These are phyloP conservation scores for Rhizoclosmatium sp. DNA, from an alignment of 192 early-diverging fungal genomes.

Conservation along the genomic window DNA sequence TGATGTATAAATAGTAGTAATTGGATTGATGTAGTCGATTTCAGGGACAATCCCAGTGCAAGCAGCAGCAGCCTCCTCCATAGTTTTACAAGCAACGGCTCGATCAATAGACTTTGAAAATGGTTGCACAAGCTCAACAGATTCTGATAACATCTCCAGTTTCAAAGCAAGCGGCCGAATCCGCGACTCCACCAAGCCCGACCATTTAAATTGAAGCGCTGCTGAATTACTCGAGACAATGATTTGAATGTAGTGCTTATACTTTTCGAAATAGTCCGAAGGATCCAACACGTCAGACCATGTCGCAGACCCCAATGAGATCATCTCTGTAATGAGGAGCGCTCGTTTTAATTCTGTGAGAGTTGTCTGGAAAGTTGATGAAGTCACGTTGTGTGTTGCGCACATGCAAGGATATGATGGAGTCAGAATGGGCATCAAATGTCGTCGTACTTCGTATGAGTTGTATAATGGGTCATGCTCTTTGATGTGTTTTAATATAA, in stretches of 20 bases:
- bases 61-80: conserved; percentile 69
- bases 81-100: conserved; percentile 63
- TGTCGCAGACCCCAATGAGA: conserved; percentile 74
- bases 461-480: conserved; percentile 77
- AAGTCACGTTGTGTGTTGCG: conserved; percentile 94
- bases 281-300: conserved; percentile 89
- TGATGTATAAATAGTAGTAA: conserved; percentile 68
- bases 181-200: conserved; percentile 92
- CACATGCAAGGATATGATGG: conserved; percentile 99
- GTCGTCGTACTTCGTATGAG: conserved; percentile 88
- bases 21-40: conserved; percentile 64
- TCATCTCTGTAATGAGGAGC: conserved; percentile 73
- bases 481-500: conserved; percentile 86
- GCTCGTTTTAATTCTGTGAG: conserved; percentile 84
- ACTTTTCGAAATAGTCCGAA: conserved; percentile 60
- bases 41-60: background rate
- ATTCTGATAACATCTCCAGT: conserved; percentile 74
- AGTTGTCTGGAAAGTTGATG: conserved; percentile 85
- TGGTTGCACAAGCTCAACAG: conserved; percentile 81
- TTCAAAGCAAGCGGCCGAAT: conserved; percentile 83
- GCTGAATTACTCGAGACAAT: conserved; percentile 77
- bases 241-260: conserved; percentile 88
- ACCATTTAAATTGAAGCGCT: conserved; percentile 81
- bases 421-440: conserved; percentile 98
- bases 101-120: conserved; percentile 87